Percentiles rank a stretch among this genome's conserved stretches.
Conservation (phyloP, 225 moss, liverwort and hornwort genomes). For the Physcomitrellopsis africana region DNA sequence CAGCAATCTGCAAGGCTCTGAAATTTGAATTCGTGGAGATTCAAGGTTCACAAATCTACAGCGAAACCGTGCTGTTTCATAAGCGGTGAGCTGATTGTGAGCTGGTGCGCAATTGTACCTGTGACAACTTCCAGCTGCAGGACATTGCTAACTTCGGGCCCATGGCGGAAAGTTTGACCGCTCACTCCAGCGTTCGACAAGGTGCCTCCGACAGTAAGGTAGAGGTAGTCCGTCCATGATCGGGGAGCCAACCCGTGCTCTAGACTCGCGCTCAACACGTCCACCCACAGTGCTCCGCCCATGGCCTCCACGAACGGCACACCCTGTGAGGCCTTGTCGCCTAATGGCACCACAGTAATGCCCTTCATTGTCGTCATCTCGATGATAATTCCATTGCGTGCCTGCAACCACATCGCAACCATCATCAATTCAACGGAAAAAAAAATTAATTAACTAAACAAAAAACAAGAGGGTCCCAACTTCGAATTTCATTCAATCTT, state of each 20-base stretch:
- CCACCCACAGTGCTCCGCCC: conserved; percentile 70
- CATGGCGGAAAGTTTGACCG: conserved; percentile 73
- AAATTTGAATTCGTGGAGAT: too few relatives aligned
- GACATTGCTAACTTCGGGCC: conserved; percentile 72
- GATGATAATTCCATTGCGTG: conserved; percentile 24
- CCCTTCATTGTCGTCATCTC: conserved; percentile 33
- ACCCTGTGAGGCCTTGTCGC: conserved; percentile 15
- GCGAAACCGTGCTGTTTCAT: too few relatives aligned
- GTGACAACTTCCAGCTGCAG: conserved; percentile 61
- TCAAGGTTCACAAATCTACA: too few relatives aligned
- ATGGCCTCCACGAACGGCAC: conserved; percentile 55
- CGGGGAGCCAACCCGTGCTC: conserved; percentile 51
- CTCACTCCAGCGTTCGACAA: conserved; percentile 80
- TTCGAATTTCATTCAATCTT: too few relatives aligned
- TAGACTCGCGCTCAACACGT: conserved; percentile 54
- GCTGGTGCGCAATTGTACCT: conserved; percentile 17
- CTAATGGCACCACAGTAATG: conserved; percentile 27
- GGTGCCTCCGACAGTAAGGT: conserved; percentile 71
- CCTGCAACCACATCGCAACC: conserved; percentile 3
- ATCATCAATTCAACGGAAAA: neutral
- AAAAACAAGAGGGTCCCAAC: neutral
- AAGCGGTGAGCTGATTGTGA: too few relatives aligned
- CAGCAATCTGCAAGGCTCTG: too few relatives aligned
- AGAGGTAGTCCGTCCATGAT: conserved; percentile 71
- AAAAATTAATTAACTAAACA: neutral